Base-by-base conservation (phyloP, 176 grass and related monocot genomes). In the Oryza australiensis region DNA sequence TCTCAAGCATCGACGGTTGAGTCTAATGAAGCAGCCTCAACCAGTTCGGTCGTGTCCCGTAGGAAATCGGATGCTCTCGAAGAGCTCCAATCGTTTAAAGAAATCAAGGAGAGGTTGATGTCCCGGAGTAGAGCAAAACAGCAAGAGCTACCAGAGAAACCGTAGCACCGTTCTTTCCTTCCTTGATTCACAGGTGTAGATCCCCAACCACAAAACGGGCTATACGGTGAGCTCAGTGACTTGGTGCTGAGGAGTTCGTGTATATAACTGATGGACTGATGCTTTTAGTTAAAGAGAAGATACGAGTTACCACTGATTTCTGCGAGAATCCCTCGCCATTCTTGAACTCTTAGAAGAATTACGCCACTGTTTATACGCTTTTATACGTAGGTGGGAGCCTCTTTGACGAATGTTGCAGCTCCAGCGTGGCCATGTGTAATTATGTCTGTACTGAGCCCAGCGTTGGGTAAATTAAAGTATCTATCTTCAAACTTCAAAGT, bases 51-150 rank as follows among this genome's bases (percentile, higher is more conserved):
- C 26, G 71, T 81, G 53, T 93, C 92, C 23, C 86, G 88, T 41
- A 93, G 75, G 80, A 76, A 87, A 85, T 86, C 88, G 80, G 92
- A 95, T 53, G 96, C 89, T 37, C 66, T 95, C 29, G 80, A 93
- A 72, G 90, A 95, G 65, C 89, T 98, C 29, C 75, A 86, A 42
- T 90, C 79, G 38, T 98, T 88, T 71, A 93, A 87, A 80, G 87
- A 85, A 57, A 93, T 88, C 35, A 93, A 81, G 82, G 87, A 93
- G 78, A 77, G 85, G 15, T 80, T 99, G 73, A 64, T 92, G 72
- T 88, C 84, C 40, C 66, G 70, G 80, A 93, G 93, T 53, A 91
- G 65, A 43, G 22, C 33, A 18, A 73, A 87, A 15, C 80, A 78
- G 41, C 75, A 78, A 23, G 82, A 74, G 46, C 87, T 78, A n/a